A percentile compares a stretch with the other conserved stretches of the same genome.
phyloP scores from a whole-genome alignment of 2,329 filamentous ascomycete species.

The Penicillium crustosum region DNA sequence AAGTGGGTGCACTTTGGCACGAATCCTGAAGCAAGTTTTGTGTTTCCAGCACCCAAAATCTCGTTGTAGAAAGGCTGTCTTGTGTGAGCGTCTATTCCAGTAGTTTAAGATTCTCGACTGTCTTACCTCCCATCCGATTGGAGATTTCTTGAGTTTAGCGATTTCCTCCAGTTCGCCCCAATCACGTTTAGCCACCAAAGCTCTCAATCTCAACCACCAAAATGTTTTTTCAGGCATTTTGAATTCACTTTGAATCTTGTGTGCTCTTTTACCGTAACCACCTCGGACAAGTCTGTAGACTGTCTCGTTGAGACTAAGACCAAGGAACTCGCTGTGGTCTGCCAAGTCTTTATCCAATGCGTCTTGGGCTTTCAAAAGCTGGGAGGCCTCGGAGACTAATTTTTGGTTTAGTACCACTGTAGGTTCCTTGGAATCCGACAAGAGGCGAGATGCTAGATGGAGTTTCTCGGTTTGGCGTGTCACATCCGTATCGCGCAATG shows the following conservation, averaged over 20 bases:
- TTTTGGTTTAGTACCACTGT: slow-evolving; percentile 65
- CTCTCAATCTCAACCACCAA: slow-evolving; percentile 83
- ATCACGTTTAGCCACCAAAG: slow-evolving; percentile 83
- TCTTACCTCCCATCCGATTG: slow-evolving; percentile 93
- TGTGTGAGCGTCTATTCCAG: slow-evolving; percentile 30
- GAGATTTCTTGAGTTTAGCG: slow-evolving; percentile 71
- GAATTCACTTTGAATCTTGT: slow-evolving; percentile 88
- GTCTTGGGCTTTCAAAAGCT: slow-evolving; percentile 82
- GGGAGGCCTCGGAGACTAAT: slow-evolving; percentile 74
- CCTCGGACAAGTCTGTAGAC: slow-evolving; percentile 82
- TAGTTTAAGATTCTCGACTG: slow-evolving; percentile 10
- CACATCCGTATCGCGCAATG: slow-evolving; percentile 69
- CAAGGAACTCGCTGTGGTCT: slow-evolving; percentile 63
- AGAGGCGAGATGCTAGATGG: slow-evolving; percentile 76
- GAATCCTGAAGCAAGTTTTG: slow-evolving; percentile 77
- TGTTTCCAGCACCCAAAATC: slow-evolving; percentile 82
- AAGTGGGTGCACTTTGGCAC: slow-evolving; percentile 81
- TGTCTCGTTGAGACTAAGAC: slow-evolving; percentile 86
- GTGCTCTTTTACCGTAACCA: slow-evolving; percentile 79
- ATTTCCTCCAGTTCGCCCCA: slow-evolving; percentile 92
- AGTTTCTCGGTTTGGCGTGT: slow-evolving; percentile 79
- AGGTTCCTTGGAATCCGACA: slow-evolving; percentile 80
- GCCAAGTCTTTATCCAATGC: slow-evolving; percentile 80
- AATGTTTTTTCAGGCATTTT: slow-evolving; percentile 86
- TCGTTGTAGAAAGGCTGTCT: slow-evolving; percentile 88